Evolutionary conservation across 2,329 filamentous ascomycete species (phyloP), one percentile per base, ranked within the genome.

Genomic region (Arthrobotrys conoides): DNA sequence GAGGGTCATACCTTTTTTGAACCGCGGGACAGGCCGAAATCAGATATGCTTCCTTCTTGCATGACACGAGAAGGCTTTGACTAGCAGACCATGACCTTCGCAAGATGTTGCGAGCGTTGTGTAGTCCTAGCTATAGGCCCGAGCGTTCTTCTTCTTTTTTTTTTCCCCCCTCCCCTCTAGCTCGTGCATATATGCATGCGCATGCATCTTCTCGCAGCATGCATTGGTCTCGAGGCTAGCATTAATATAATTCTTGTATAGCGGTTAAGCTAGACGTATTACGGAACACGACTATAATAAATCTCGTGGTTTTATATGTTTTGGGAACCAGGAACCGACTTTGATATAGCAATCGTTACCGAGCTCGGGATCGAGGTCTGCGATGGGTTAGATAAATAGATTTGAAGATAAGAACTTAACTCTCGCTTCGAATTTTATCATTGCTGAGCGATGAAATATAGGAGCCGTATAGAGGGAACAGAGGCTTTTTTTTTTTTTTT

Each of bases 261-360:
- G 49, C 27, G 9, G 36, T 20, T 22, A 46, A 20, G 33, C 46
- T 27, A 46, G n/a, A 27, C 48, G 49, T 53, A 8, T 27, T 53
- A 53, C n/a, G n/a, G n/a, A n/a, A n/a, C n/a, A 30, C 27, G 27
- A 30, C 22, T 36, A 61, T 49, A 70, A 49, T 70, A 70, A 59
- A 69, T 69, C 65, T 46, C 51, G 12, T 33, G 27, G 5, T 59
- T 65, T 69, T 70, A 49, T 70, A 70, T 59, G 20, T 48, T 70
- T 70, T 59, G 65, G 33, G 51, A 18, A 9, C 36, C 18, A 44
- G 57, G 33, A 27, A 14, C 33, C 3, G 20, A 27, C 18, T 16
- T 5, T 8, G 57, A 30, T 30, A 6, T 10, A 24, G 20, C 18
- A 9, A 2, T 61, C 10, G 36, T 18, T 27, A 24, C 53, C 14